A percentile compares a stretch with the other conserved stretches of the same genome.
phyloP scores from a whole-genome alignment of 306 rosid genomes.

The Vigna radiata region DNA sequence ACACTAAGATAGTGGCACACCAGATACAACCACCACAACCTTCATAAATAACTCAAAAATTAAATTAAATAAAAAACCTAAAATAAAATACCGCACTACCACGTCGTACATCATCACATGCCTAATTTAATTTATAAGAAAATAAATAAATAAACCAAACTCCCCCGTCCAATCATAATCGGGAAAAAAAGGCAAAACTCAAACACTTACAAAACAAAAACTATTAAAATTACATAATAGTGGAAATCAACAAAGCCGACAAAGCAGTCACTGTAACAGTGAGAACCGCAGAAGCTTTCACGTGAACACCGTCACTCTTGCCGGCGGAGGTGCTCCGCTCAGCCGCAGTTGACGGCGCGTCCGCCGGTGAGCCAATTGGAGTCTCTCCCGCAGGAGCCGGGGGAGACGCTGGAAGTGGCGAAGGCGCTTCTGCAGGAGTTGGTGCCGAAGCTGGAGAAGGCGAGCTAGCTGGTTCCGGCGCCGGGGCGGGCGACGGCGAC shows the following conservation, averaged over 20 bases:
- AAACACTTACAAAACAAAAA: conserved; percentile 32
- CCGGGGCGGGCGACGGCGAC: conserved; percentile 86
- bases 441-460: conserved; percentile 59
- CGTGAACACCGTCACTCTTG: conserved; percentile 49
- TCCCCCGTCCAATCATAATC: conserved; percentile 41
- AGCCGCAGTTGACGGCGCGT: conserved; percentile 59
- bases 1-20: conserved; percentile 18
- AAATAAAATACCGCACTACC: conserved; percentile 22
- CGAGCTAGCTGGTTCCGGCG: conserved; percentile 53
- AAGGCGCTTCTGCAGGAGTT: conserved; percentile 52
- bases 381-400: conserved; percentile 70
- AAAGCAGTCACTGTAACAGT: conserved; percentile 47
- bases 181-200: neutral
- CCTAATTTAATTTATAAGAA: conserved; percentile 42
- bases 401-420: conserved; percentile 72
- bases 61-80: neutral
- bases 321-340: conserved; percentile 51
- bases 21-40: conserved; percentile 11
- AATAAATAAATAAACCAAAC: conserved; percentile 44
- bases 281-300: conserved; percentile 51
- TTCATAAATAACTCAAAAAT: neutral
- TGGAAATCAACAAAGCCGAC: conserved; percentile 51
- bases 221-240: conserved; percentile 41
- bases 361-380: conserved; percentile 62
- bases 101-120: conserved; percentile 30